phyloP scores from a whole-genome alignment of 2,329 filamentous ascomycete genomes.

The Neocatenulostroma microsporum region DNA sequence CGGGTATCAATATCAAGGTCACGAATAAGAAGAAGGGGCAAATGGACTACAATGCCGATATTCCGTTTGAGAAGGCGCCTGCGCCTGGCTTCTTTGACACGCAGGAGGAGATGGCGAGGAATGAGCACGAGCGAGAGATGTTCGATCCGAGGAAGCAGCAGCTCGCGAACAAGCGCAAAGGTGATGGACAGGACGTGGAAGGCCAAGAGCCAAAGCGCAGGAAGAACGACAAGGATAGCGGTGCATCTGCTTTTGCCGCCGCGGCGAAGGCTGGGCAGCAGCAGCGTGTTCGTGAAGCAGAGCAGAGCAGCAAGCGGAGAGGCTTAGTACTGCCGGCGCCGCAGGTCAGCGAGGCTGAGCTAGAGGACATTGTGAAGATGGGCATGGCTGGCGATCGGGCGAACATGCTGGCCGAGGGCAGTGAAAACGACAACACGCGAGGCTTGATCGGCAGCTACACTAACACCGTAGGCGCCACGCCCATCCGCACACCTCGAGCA shows the following conservation, averaged over 20 bases:
- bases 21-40: constrained; percentile 84
- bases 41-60: constrained; percentile 99
- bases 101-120: constrained; percentile 66
- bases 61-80: constrained; percentile 91
- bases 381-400: constrained; percentile 87
- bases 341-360: constrained; percentile 83
- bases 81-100: constrained; percentile 91
- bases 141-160: constrained; percentile 94
- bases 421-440: constrained; percentile 76
- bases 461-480: constrained; percentile 68
- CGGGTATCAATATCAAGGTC: constrained; percentile 97
- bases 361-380: constrained; percentile 99
- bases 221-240: constrained; percentile 77
- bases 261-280: constrained; percentile 88
- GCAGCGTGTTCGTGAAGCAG: constrained; percentile 90
- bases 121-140: constrained; percentile 73
- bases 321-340: constrained; percentile 76
- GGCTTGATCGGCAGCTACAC: constrained; percentile 84
- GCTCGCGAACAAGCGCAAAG: constrained; percentile 84
- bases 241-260: constrained; percentile 72
- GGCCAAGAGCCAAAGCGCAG: constrained; percentile 69
- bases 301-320: constrained; percentile 89
- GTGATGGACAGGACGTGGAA: constrained; percentile 64
- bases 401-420: constrained; percentile 62
- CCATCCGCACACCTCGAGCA: constrained; percentile 85